Base-by-base conservation (phyloP, 352 stramenopile species). In the Globisporangium camurandrum region DNA sequence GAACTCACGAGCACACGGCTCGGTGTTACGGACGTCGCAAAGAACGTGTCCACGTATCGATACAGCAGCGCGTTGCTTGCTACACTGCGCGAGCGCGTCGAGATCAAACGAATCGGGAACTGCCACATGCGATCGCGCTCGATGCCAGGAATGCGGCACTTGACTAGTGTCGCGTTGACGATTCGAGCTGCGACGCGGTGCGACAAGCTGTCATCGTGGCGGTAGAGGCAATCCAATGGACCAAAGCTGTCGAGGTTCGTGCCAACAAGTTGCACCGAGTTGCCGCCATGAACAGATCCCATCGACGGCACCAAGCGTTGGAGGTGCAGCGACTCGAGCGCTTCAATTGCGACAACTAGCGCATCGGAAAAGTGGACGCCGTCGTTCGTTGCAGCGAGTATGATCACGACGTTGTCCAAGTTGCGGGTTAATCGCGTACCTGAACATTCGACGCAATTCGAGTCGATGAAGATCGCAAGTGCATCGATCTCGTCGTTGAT, bases 61-160 rank as follows among this genome's bases (percentile, higher is more conserved):
- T 69, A 80, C 2, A 75, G 28, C 11, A 86, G 23, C 4, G 14
- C 36, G 19, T 82, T 80, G 48, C 71, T 86, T 4, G 11, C 48
- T 11, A 48, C 27, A 12, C 50, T 51, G 2, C 39, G 34, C 7
- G 34, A 61, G n/a, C n/a, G n/a, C 4, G 23, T 51, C 2, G 56
- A 61, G 40, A 60, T 49, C 33, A 86, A 44, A 1, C 42, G 54
- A 1, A 84, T 31, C 8, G 64, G 62, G 8, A 75, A n/a, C 19
- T 69, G 57, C 51, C 49, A 61, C 10, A 40, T 51, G 4, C 19
- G 51, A 46, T 56, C 26, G 16, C 36, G 16, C 37, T 53, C 27
- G 54, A 52, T 57, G n/a, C 43, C 16, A 23, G 69, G 64, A 23
- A 71, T 45, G 31, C 54, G 12, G 42, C 74, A 86, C 16, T 28